Conservation (phyloP, 1,284 basidiomycete species). For the Moesziomyces aphidis region DNA sequence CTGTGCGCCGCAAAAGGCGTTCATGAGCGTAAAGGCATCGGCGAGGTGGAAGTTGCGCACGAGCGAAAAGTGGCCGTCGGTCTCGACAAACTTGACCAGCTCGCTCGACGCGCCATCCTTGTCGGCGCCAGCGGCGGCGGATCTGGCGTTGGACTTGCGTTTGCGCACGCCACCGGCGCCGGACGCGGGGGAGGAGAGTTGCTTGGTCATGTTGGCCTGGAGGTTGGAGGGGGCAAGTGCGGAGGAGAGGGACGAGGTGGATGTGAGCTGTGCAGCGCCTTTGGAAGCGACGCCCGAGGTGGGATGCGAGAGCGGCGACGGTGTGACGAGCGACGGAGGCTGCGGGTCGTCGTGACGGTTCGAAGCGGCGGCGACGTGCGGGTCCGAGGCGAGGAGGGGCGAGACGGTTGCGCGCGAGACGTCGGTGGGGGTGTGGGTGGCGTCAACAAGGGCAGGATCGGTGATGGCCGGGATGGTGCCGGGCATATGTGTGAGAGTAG, state of each 20-base stretch:
- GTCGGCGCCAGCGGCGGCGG: not conserved
- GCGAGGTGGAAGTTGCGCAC: constrained; percentile 92
- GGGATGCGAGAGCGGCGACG: constrained; percentile 23
- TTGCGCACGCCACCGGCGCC: constrained; percentile 19
- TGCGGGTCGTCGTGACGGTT: constrained; percentile 7
- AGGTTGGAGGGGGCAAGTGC: constrained; percentile 41
- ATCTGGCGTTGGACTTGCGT: constrained; percentile 21
- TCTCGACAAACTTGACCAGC: constrained; percentile 64
- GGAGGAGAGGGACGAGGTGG: constrained; percentile 18
- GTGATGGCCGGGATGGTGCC: constrained; percentile 50
- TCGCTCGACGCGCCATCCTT: constrained; percentile 23
- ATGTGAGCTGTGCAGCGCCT: constrained; percentile 36
- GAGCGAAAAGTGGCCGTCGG: constrained; percentile 65
- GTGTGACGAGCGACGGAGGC: constrained; percentile 41
- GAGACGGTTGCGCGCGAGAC: constrained; percentile 22
- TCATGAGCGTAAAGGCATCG: constrained; percentile 99
- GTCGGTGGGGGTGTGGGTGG: constrained; percentile 8
- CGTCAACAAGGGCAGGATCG: constrained; percentile 46
- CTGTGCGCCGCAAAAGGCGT: constrained; percentile 96
- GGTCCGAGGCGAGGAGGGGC: constrained; percentile 18
- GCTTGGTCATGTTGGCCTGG: constrained; percentile 49
- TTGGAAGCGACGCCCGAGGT: constrained; percentile 43
- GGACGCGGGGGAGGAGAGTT: constrained; percentile 15
- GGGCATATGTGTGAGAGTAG: constrained; percentile 30
- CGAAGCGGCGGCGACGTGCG: constrained; percentile 13